phyloP scores from a whole-genome alignment of 768 basidiomycete species.

The Lactarius sp. region DNA sequence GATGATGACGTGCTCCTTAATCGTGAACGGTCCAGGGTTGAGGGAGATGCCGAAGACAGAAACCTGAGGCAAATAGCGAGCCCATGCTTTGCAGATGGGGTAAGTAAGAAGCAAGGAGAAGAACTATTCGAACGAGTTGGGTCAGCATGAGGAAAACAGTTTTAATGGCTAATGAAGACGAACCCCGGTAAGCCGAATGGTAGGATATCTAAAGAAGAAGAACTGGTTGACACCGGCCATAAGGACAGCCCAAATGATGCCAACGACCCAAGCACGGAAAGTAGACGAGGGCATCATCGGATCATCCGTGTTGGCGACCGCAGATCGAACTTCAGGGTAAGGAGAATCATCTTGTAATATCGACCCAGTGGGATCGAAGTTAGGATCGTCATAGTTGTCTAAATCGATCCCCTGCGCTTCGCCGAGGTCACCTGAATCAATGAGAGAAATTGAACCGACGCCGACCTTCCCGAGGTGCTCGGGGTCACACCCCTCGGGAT shows the following conservation, averaged over 20 bases:
- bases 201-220: neutral
- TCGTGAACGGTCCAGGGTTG: slow-evolving; percentile 66
- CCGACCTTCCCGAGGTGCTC: too few relatives aligned
- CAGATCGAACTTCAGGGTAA: too few relatives aligned
- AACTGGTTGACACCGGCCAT: neutral
- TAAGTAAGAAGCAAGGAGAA: too few relatives aligned
- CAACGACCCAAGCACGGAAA: neutral
- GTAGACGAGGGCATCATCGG: neutral
- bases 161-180: neutral
- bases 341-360: too few relatives aligned
- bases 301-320: too few relatives aligned
- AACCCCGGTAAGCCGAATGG: fast-evolving
- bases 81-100: neutral
- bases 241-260: neutral
- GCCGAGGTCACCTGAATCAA: too few relatives aligned
- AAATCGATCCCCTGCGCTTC: too few relatives aligned
- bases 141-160: too few relatives aligned
- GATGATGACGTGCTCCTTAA: slow-evolving; percentile 65
- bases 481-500: slow-evolving; percentile 21
- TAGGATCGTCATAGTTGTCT: too few relatives aligned
- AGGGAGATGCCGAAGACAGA: slow-evolving; percentile 47
- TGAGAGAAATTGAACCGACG: neutral
- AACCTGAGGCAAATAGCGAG: slow-evolving; percentile 46
- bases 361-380: too few relatives aligned
- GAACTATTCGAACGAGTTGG: too few relatives aligned